phyloP scores from a whole-genome alignment of 495 filamentous ascomycete species.

The Daldinia grandis region DNA sequence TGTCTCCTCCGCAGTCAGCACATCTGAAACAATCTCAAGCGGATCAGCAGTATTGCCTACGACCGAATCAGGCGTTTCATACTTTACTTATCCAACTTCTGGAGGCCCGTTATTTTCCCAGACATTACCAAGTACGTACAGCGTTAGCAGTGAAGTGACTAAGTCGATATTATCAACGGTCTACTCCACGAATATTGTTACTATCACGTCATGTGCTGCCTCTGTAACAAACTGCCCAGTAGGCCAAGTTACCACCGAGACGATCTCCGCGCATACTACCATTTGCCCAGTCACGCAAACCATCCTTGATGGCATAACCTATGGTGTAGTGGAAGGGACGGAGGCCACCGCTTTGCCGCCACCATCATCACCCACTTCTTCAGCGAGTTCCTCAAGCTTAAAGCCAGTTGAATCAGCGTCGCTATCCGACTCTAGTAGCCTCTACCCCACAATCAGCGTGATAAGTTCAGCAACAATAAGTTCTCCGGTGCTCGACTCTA shows the following conservation, averaged over 20 bases:
- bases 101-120: constrained; percentile 8
- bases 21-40: background rate
- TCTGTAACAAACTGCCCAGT: constrained; percentile 67
- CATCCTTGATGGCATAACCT: constrained; percentile 43
- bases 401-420: constrained; percentile 6
- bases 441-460: background rate
- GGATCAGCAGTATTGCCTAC: constrained; percentile 23
- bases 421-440: constrained; percentile 8
- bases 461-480: constrained; percentile 1
- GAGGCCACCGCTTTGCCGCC: constrained; percentile 2
- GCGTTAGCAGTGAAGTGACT: constrained; percentile 44
- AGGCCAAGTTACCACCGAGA: constrained; percentile 48
- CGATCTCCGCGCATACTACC: constrained; percentile 52
- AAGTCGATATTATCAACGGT: constrained; percentile 44
- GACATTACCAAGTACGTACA: constrained; percentile 44
- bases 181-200: constrained; percentile 47
- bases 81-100: constrained; percentile 11
- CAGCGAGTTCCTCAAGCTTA: constrained; percentile 13
- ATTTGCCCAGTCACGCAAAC: constrained; percentile 55
- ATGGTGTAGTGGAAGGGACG: constrained; percentile 19
- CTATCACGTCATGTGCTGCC: constrained; percentile 62
- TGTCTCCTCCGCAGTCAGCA: background rate
- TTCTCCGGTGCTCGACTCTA: constrained; percentile 16
- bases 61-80: constrained; percentile 9
- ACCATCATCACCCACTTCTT: constrained; percentile 5